Percentiles rank a stretch among this genome's conserved stretches.
These are phyloP conservation scores for Aspergillus bertholletiae DNA, from an alignment of 495 filamentous ascomycete genomes.

Conservation along the genomic window DNA sequence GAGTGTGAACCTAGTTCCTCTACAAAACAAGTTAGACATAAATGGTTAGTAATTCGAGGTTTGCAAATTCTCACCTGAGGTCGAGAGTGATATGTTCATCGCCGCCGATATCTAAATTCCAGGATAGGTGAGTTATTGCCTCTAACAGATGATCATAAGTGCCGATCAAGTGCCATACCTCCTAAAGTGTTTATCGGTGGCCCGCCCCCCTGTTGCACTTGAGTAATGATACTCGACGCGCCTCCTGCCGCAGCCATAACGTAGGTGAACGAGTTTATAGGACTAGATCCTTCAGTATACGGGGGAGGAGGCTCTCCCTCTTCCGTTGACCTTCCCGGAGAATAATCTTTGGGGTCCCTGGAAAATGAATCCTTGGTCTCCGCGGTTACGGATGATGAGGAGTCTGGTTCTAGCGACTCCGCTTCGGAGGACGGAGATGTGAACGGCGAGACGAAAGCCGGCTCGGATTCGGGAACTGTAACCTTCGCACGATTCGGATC, in stretches of 20 bases:
- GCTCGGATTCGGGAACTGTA: slow-evolving; percentile 52
- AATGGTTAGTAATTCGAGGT: slow-evolving; percentile 8
- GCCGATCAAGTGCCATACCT: slow-evolving; percentile 52
- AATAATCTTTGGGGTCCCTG: slow-evolving; percentile 72
- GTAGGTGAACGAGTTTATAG: slow-evolving; percentile 90
- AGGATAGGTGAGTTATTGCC: slow-evolving; percentile 8
- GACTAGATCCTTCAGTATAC: slow-evolving; percentile 91
- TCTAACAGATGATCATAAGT: neutral
- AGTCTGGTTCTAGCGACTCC: slow-evolving; percentile 43
- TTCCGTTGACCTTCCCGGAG: slow-evolving; percentile 66
- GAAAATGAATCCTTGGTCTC: slow-evolving; percentile 80
- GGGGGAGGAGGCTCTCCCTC: slow-evolving; percentile 91
- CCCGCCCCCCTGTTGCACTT: slow-evolving; percentile 86
- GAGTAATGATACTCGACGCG: slow-evolving; percentile 96
- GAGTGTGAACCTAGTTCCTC: slow-evolving; percentile 87
- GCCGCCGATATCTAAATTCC: slow-evolving; percentile 65
- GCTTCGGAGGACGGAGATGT: slow-evolving; percentile 36
- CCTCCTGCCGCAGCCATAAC: slow-evolving; percentile 97
- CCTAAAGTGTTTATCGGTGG: slow-evolving; percentile 83
- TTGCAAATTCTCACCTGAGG: slow-evolving; percentile 63
- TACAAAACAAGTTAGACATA: slow-evolving; percentile 32
- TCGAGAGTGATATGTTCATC: slow-evolving; percentile 97
- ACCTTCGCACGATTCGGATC: slow-evolving; percentile 48
- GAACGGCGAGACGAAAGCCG: slow-evolving; percentile 57
- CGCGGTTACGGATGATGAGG: slow-evolving; percentile 55